phyloP scores from a whole-genome alignment of 768 basidiomycete species.

The Clavulina sp. region DNA sequence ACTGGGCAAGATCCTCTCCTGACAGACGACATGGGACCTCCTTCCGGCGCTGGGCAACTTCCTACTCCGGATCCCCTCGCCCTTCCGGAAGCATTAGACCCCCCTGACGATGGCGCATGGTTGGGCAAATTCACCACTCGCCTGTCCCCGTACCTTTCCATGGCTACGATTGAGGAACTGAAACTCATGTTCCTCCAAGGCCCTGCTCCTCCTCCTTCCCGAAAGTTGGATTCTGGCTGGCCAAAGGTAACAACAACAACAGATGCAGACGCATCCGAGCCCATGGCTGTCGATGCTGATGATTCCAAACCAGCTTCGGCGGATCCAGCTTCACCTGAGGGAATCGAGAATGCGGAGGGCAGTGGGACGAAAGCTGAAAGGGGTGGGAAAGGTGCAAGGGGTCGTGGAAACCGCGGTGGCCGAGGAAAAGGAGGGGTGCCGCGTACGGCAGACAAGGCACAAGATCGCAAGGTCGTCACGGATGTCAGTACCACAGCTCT shows the following conservation, averaged over 20 bases:
- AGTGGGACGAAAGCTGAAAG: too few relatives aligned
- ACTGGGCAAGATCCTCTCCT: not conserved
- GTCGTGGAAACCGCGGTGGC: slow-evolving; percentile 29
- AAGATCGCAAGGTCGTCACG: slow-evolving; percentile 66
- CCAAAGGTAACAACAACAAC: slow-evolving; percentile 29
- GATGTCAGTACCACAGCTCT: slow-evolving; percentile 37
- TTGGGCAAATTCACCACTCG: slow-evolving; percentile 37
- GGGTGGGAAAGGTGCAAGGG: slow-evolving; percentile 18
- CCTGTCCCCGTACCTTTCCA: slow-evolving; percentile 47
- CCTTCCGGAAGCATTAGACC: not conserved
- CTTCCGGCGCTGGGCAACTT: not conserved
- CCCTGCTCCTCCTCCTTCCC: slow-evolving; percentile 49
- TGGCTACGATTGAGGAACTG: slow-evolving; percentile 38
- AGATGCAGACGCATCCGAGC: slow-evolving; percentile 14
- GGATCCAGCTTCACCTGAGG: not conserved
- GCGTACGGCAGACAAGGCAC: slow-evolving; percentile 21
- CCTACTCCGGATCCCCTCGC: too few relatives aligned
- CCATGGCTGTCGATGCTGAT: not conserved
- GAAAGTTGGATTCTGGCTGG: slow-evolving; percentile 78
- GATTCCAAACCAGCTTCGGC: slow-evolving; percentile 8
- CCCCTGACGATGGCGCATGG: slow-evolving; percentile 26
- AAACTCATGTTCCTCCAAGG: slow-evolving; percentile 70
- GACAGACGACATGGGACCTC: slow-evolving; percentile 4
- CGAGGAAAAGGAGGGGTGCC: slow-evolving; percentile 22
- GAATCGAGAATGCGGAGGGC: slow-evolving; percentile 2